These are phyloP conservation scores for Monilinia laxa DNA, from an alignment of 2,329 filamentous ascomycete genomes.

Conservation along the genomic window DNA sequence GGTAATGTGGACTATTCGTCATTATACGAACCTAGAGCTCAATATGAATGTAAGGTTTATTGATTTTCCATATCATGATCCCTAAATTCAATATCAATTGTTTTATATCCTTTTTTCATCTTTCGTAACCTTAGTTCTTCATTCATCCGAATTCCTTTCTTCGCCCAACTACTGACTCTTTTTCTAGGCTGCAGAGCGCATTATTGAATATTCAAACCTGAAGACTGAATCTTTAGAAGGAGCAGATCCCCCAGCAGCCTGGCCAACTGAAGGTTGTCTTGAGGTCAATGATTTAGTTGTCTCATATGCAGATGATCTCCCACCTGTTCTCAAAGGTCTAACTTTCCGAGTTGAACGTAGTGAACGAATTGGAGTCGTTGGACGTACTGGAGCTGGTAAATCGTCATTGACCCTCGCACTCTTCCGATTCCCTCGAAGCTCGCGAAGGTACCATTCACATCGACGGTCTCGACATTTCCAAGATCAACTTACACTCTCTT, in stretches of 20 bases:
- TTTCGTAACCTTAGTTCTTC: not conserved
- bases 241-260: constrained; percentile 62
- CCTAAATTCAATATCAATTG: too few species aligned
- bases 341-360: constrained; percentile 65
- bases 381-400: constrained; percentile 76
- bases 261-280: constrained; percentile 72
- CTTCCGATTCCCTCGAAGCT: constrained; percentile 73
- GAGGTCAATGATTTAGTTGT: constrained; percentile 73
- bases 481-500: constrained; percentile 66
- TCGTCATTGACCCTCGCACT: constrained; percentile 72
- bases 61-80: not conserved
- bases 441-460: constrained; percentile 64
- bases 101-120: too few species aligned
- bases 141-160: not conserved
- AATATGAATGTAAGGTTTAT: constrained; percentile 64
- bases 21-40: constrained; percentile 70
- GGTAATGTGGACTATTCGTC: constrained; percentile 64
- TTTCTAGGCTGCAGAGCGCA: constrained; percentile 56
- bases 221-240: constrained; percentile 66
- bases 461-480: constrained; percentile 73
- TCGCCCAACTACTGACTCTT: not conserved
- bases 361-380: constrained; percentile 73
- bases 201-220: constrained; percentile 72
- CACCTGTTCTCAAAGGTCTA: constrained; percentile 68
- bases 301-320: constrained; percentile 68